A percentile compares a stretch with the other conserved stretches of the same genome.
phyloP scores from a whole-genome alignment of 2,329 filamentous ascomycete species.

The Fusarium falciforme region DNA sequence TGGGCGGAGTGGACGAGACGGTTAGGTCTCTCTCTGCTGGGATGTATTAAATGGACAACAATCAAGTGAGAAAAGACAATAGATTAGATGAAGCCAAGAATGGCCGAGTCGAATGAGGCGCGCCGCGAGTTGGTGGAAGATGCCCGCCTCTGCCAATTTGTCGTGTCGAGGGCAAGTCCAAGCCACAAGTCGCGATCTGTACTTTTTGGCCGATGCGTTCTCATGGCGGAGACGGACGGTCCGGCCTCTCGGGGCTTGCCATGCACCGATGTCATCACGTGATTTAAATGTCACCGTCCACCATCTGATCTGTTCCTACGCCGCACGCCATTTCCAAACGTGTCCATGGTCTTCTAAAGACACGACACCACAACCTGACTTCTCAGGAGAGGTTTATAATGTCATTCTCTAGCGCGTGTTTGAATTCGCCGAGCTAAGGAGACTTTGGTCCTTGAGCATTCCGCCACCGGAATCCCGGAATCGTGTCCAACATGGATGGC shows the following conservation, averaged over 20 bases:
- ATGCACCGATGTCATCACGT: conserved; percentile 35
- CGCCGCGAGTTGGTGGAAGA: background rate
- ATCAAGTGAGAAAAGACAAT: conserved; percentile 1
- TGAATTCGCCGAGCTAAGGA: background rate
- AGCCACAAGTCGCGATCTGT: conserved; percentile 43
- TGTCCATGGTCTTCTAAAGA: conserved; percentile 24
- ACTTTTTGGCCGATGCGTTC: conserved; percentile 41
- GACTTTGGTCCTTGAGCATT: background rate
- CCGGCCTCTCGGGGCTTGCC: conserved; percentile 32
- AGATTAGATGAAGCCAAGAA: background rate
- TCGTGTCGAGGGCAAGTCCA: conserved; percentile 24
- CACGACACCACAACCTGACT: background rate
- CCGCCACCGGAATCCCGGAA: background rate
- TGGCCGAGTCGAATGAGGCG: background rate
- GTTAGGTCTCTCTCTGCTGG: conserved; percentile 15
- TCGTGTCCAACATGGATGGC: background rate
- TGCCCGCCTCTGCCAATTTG: conserved; percentile 29
- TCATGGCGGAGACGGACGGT: conserved; percentile 10
- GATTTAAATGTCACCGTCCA: conserved; percentile 3
- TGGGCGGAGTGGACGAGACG: conserved; percentile 33
- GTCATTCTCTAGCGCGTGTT: background rate
- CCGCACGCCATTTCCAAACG: conserved; percentile 17
- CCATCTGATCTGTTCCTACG: background rate
- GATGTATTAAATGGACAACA: background rate
- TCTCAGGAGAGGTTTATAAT: background rate